Conservation (phyloP, 1,284 basidiomycete species). For the Apiotrichum sp. region DNA sequence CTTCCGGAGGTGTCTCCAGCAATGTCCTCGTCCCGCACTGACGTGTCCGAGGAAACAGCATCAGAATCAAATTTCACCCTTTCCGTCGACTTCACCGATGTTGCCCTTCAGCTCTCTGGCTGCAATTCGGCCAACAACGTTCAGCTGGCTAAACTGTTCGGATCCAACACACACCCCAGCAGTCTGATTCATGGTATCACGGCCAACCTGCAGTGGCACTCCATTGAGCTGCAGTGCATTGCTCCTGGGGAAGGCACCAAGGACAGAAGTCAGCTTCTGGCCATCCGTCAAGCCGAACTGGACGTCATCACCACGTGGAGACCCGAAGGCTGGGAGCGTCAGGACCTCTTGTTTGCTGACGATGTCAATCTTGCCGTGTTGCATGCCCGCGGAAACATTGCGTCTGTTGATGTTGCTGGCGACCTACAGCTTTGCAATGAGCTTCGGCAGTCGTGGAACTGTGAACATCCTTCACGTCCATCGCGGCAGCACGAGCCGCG, state of each 20-base stretch:
- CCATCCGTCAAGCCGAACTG: constrained; percentile 30
- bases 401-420: constrained; percentile 30
- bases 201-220: constrained; percentile 25
- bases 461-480: constrained; percentile 1
- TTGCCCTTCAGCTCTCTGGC: constrained; percentile 22
- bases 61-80: constrained; percentile 19
- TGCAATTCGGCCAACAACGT: constrained; percentile 36
- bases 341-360: constrained; percentile 33
- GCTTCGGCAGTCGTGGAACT: constrained; percentile 23
- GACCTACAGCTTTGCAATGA: constrained; percentile 36
- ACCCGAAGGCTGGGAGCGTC: constrained; percentile 31
- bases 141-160: constrained; percentile 36
- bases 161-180: constrained; percentile 25
- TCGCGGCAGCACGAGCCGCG: not conserved
- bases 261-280: constrained; percentile 30
- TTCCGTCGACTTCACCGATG: constrained; percentile 25
- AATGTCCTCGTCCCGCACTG: constrained; percentile 15
- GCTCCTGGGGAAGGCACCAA: constrained; percentile 24
- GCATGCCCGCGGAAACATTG: constrained; percentile 24
- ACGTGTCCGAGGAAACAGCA: not conserved
- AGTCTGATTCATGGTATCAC: constrained; percentile 32
- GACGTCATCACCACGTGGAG: constrained; percentile 38
- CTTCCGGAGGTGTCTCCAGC: constrained; percentile 13
- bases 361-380: constrained; percentile 39
- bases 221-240: constrained; percentile 30